Evolutionary conservation across 208 protist genomes (phyloP), one percentile per base, ranked within the genome.

Genomic region (Wallacemonas sp.): DNA sequence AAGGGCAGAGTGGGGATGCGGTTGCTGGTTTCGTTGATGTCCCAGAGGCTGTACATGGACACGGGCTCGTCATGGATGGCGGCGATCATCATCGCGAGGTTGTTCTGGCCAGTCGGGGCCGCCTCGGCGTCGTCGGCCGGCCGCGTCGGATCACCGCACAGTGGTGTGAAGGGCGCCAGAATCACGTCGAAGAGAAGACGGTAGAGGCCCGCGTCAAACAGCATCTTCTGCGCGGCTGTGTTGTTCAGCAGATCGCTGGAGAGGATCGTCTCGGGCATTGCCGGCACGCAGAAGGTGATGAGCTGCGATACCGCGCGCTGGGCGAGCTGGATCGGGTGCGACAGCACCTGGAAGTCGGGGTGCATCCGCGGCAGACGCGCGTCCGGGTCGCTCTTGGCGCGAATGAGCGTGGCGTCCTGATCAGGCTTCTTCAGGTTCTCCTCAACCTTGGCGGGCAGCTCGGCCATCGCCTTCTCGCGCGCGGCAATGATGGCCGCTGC

Each of bases 111-210:
- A 8, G 3, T 36, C 29, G 52, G 31, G 28, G 23, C 28, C 14
- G 26, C 23, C 38, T 54, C 59, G 31, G 39, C 18, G 28, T 36
- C 42, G 4, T 49, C 32, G 48, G 31, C 8, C 4, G 49, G 28
- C 49, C 20, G 2, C 12, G 32, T 31, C 52, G 42, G 31, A 54
- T 62, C 54, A 20, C 65, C 16, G n/a, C 65, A 39, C 39, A 89
- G 63, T 16, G 70, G 70, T 39, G 73, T 29, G 57, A 93, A 87
- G 2, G 84, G 89, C 0, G 86, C 74, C 32, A 85, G 45, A n/a
- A 91, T 68, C 2, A 95, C 79, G 25, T 92, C 86, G 49, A 95
- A 80, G 61, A 92, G 26, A 31, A 95, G 80, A 2, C 74, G 81
- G 63, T 92, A 79, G 12, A 93, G 73, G 8, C 74, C 65, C 26